phyloP scores from a whole-genome alignment of 2,329 filamentous ascomycete genomes.

The Colletotrichum sublineola region DNA sequence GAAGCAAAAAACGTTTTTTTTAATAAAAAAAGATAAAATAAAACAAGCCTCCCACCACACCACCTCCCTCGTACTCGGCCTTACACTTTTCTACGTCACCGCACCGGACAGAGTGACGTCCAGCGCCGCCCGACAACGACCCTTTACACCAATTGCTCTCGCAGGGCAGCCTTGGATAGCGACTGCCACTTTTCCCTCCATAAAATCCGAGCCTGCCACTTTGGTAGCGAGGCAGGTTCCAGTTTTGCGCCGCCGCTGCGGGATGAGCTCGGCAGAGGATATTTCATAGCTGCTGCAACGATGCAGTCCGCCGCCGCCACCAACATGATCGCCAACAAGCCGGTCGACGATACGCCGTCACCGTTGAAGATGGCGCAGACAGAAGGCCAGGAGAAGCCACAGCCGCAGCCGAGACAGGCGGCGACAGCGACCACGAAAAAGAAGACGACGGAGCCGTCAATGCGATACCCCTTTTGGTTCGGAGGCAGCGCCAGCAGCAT shows the following conservation, averaged over 20 bases:
- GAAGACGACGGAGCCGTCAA: constrained; percentile 56
- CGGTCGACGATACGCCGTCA: constrained; percentile 23
- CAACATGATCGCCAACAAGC: constrained; percentile 26
- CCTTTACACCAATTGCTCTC: constrained; percentile 10
- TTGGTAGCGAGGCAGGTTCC: constrained; percentile 14
- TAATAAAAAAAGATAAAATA: background rate
- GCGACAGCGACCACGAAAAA: constrained; percentile 36
- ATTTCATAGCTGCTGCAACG: constrained; percentile 41
- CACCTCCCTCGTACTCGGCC: constrained; percentile 32
- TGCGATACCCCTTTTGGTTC: constrained; percentile 91
- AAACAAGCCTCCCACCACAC: background rate
- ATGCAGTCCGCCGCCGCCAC: constrained; percentile 46
- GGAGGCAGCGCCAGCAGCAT: constrained; percentile 94
- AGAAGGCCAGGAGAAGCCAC: constrained; percentile 27
- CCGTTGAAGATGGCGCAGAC: constrained; percentile 22
- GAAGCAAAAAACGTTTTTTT: background rate
- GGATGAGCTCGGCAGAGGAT: constrained; percentile 24
- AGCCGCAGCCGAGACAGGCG: constrained; percentile 30
- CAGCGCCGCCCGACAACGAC: background rate
- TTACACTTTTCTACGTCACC: constrained; percentile 27
- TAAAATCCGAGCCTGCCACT: background rate
- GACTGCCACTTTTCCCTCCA: background rate
- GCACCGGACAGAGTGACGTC: constrained; percentile 22
- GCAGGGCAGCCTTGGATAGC: constrained; percentile 11
- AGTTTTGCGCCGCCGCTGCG: constrained; percentile 31